A percentile compares a stretch with the other conserved stretches of the same genome.
Evolutionary conservation across 2,329 filamentous ascomycete species (phyloP).

Genomic region (Leptographium lundbergii): DNA sequence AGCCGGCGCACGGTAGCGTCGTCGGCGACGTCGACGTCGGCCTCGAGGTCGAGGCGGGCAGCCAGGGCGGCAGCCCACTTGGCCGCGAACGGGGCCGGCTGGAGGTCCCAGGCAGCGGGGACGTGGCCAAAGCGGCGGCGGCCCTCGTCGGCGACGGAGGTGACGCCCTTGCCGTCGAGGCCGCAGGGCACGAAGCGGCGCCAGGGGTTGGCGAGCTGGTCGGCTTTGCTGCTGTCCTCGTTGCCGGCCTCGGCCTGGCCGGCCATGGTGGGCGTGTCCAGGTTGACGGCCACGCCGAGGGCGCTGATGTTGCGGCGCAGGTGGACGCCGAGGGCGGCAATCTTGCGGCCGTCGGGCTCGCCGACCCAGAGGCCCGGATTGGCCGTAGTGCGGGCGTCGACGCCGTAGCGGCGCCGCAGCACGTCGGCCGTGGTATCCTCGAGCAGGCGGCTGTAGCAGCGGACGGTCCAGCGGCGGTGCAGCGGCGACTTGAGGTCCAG

Average conservation of each 20-base stretch:
- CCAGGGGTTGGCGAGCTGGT: slow-evolving; percentile 40
- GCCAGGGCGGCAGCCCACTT: slow-evolving; percentile 10
- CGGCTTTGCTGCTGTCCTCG: neutral
- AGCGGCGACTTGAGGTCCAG: slow-evolving; percentile 54
- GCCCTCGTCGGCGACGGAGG: slow-evolving; percentile 52
- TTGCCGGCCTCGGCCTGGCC: slow-evolving; percentile 9
- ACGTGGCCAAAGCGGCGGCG: slow-evolving; percentile 8
- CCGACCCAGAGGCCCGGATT: slow-evolving; percentile 78
- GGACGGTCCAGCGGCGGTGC: slow-evolving; percentile 50
- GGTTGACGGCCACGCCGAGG: slow-evolving; percentile 73
- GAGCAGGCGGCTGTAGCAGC: slow-evolving; percentile 65
- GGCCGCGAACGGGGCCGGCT: slow-evolving; percentile 6
- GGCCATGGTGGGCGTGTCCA: slow-evolving; percentile 42
- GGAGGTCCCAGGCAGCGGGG: slow-evolving; percentile 8
- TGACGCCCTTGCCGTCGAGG: slow-evolving; percentile 63
- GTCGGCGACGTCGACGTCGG: slow-evolving; percentile 6
- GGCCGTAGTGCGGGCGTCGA: slow-evolving; percentile 51
- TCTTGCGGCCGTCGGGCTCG: slow-evolving; percentile 45
- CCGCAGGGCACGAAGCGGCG: slow-evolving; percentile 81
- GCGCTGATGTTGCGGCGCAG: slow-evolving; percentile 70
- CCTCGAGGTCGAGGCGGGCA: slow-evolving; percentile 4
- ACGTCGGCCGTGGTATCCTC: slow-evolving; percentile 63
- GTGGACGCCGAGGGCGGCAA: slow-evolving; percentile 88
- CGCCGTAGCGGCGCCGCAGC: slow-evolving; percentile 40
- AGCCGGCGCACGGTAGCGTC: slow-evolving; percentile 1